These are phyloP conservation scores for Pythium apleroticum DNA, from an alignment of 352 stramenopile genomes.

Conservation along the genomic window DNA sequence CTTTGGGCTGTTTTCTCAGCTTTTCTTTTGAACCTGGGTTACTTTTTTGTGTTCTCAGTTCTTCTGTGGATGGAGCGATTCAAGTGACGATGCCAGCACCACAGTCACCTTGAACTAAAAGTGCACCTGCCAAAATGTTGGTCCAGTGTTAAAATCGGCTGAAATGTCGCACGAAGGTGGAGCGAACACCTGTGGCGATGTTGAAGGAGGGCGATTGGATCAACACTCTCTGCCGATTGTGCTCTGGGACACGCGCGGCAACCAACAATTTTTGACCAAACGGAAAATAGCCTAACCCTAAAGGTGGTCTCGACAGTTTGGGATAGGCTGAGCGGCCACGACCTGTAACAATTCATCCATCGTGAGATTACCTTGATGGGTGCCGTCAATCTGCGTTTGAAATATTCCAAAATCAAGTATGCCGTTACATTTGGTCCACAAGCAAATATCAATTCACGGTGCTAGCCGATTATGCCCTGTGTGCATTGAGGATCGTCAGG, in stretches of 20 bases:
- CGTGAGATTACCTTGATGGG: too few species aligned
- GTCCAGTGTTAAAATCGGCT: slow-evolving; percentile 23
- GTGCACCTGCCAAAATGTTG: slow-evolving; percentile 15
- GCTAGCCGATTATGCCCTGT: neutral
- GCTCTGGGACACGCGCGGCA: neutral
- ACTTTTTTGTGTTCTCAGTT: slow-evolving; percentile 2
- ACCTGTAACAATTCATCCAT: neutral
- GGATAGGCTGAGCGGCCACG: neutral
- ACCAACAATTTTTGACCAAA: slow-evolving; percentile 1
- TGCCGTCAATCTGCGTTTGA: neutral
- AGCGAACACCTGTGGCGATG: slow-evolving; percentile 11
- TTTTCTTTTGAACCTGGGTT: slow-evolving; percentile 28
- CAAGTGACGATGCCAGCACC: slow-evolving; percentile 22
- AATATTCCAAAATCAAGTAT: neutral
- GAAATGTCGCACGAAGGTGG: slow-evolving; percentile 24
- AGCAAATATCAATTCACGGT: neutral
- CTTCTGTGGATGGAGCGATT: slow-evolving; percentile 16
- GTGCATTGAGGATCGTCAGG: too few species aligned
- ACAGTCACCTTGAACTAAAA: slow-evolving; percentile 2
- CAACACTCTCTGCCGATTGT: slow-evolving; percentile 23
- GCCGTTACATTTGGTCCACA: neutral
- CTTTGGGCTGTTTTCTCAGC: slow-evolving; percentile 21
- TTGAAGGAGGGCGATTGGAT: slow-evolving; percentile 26
- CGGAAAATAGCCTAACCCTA: slow-evolving; percentile 11
- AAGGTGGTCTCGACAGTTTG: slow-evolving; percentile 26